Percentiles rank a stretch among this genome's conserved stretches.
Evolutionary conservation across 2,329 filamentous ascomycete species (phyloP).

Genomic region (Penicillium janthinellum): DNA sequence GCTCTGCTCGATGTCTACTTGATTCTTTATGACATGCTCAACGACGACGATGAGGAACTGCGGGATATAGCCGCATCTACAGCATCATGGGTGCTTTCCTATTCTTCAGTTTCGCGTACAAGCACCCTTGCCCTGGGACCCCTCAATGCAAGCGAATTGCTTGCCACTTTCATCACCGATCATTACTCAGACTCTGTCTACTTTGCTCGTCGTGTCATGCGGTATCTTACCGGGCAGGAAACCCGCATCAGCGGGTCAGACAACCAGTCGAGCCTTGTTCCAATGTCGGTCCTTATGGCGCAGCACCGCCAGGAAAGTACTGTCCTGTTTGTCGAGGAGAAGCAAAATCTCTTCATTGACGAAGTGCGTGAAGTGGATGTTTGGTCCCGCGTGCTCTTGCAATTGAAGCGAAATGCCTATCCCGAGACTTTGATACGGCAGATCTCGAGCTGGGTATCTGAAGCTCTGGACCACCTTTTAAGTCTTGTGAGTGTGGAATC

Average conservation of each 20-base stretch:
- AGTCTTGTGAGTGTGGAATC: slow-evolving; percentile 31
- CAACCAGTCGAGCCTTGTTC: slow-evolving; percentile 14
- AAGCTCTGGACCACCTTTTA: slow-evolving; percentile 34
- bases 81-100: slow-evolving; percentile 41
- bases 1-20: slow-evolving; percentile 60
- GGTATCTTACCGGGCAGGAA: slow-evolving; percentile 42
- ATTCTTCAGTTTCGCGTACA: slow-evolving; percentile 32
- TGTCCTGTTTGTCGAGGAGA: slow-evolving; percentile 78
- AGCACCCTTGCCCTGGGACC: slow-evolving; percentile 47
- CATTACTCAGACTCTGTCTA: slow-evolving; percentile 36
- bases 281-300: slow-evolving; percentile 34
- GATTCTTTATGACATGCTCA: slow-evolving; percentile 72
- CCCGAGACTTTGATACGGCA: slow-evolving; percentile 22
- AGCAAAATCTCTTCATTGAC: slow-evolving; percentile 93
- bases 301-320: slow-evolving; percentile 43
- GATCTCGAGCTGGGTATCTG: slow-evolving; percentile 36
- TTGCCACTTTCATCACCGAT: slow-evolving; percentile 39
- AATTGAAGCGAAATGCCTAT: slow-evolving; percentile 30
- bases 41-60: slow-evolving; percentile 91
- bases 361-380: slow-evolving; percentile 70
- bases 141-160: slow-evolving; percentile 49
- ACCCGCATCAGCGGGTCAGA: slow-evolving; percentile 27
- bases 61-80: slow-evolving; percentile 61
- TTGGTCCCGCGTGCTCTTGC: slow-evolving; percentile 63
- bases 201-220: slow-evolving; percentile 41